These are phyloP conservation scores for Zoysia japonica DNA, from an alignment of 176 grass and related monocot species.

Conservation along the genomic window DNA sequence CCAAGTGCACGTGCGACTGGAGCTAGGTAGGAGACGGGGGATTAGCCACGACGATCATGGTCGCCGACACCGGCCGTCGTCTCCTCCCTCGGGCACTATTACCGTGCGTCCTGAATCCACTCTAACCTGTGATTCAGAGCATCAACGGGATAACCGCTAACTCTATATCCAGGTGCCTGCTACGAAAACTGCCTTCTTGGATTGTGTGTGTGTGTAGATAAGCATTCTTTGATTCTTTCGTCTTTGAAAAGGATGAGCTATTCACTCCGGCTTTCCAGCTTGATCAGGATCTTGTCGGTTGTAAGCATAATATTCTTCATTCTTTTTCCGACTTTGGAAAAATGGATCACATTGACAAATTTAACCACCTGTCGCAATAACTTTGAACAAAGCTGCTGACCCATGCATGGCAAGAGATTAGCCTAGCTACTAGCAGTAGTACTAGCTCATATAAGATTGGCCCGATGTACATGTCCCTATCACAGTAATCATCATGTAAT, in stretches of 20 bases:
- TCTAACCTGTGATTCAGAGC: too few relatives aligned
- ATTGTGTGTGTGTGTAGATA: not conserved
- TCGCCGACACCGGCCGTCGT: too few relatives aligned
- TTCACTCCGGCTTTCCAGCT: not conserved
- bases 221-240: not conserved
- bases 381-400: not conserved
- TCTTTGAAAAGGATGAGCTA: not conserved
- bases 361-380: not conserved
- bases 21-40: not conserved
- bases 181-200: too few relatives aligned
- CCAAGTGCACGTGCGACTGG: conserved; percentile 24
- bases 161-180: too few relatives aligned
- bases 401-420: not conserved
- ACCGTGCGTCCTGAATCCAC: too few relatives aligned
- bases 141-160: too few relatives aligned
- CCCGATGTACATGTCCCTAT: too few relatives aligned
- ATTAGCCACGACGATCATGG: too few relatives aligned
- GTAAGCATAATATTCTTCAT: not conserved
- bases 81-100: too few relatives aligned
- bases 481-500: too few relatives aligned
- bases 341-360: not conserved
- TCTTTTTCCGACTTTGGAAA: not conserved
- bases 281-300: conserved; percentile 7
- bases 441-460: too few relatives aligned
- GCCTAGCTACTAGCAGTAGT: too few relatives aligned